Percentiles rank a stretch among this genome's conserved stretches.
phyloP scores from a whole-genome alignment of 441 rosid genomes.

The Adansonia rubrostipa region DNA sequence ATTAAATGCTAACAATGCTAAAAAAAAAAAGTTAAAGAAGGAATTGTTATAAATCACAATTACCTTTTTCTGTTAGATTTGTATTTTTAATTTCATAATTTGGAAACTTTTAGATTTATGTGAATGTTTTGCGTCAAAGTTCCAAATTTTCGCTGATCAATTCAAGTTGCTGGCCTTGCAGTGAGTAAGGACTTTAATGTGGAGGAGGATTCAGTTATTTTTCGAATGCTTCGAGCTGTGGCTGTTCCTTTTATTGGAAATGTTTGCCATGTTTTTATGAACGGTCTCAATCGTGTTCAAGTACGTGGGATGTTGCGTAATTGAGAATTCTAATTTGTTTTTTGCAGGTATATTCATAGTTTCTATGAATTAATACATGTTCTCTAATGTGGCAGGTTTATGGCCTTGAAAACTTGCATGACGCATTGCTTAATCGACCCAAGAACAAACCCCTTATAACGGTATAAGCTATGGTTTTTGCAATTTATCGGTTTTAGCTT shows the following conservation, averaged over 20 bases:
- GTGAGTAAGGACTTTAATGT: conserved; percentile 69
- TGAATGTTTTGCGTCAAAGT: not conserved
- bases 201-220: conserved; percentile 73
- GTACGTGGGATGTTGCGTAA: conserved; percentile 33
- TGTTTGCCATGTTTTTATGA: conserved; percentile 94
- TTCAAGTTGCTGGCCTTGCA: conserved; percentile 35
- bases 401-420: conserved; percentile 87
- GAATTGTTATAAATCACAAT: not conserved
- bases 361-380: not conserved
- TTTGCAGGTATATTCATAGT: not conserved
- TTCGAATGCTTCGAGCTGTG: conserved; percentile 75
- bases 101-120: not conserved
- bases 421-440: conserved; percentile 78
- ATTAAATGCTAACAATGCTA: not conserved
- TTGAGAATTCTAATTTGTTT: not conserved
- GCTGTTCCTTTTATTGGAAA: conserved; percentile 91
- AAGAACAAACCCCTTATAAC: conserved; percentile 75
- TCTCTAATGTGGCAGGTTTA: conserved; percentile 54
- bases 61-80: not conserved
- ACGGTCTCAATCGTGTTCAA: conserved; percentile 91
- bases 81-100: not conserved
- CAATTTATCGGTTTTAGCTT: not conserved
- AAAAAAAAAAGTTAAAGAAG: not conserved
- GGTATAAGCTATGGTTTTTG: conserved; percentile 43
- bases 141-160: conserved; percentile 14